These are phyloP conservation scores for Geotrichum fermentans DNA, from an alignment of 1,139 yeast species.

Conservation along the genomic window DNA sequence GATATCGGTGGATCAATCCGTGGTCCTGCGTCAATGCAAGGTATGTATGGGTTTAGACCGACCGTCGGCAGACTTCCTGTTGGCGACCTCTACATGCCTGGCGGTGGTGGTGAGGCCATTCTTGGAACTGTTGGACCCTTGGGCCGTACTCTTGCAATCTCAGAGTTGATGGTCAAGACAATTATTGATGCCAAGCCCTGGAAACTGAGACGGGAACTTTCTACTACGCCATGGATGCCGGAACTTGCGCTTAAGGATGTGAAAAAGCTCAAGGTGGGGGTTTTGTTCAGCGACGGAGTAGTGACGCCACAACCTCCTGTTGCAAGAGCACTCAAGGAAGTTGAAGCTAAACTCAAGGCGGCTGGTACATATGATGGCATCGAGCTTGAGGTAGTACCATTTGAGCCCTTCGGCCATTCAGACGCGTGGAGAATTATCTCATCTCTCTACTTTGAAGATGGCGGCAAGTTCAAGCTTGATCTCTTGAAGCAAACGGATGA, in stretches of 20 bases:
- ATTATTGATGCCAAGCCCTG: conserved; percentile 54
- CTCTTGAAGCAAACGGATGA: conserved; percentile 44
- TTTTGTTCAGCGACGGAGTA: conserved; percentile 37
- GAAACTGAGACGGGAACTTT: conserved; percentile 47
- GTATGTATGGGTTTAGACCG: conserved; percentile 64
- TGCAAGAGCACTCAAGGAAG: conserved; percentile 39
- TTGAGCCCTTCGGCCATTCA: conserved; percentile 41
- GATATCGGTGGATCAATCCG: conserved; percentile 80
- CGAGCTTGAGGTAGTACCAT: conserved; percentile 41
- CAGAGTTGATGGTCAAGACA: conserved; percentile 51
- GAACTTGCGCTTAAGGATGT: conserved; percentile 37
- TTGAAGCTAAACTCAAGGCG: conserved; percentile 33
- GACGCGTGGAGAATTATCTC: conserved; percentile 40
- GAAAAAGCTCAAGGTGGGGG: conserved; percentile 35
- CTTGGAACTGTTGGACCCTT: conserved; percentile 48
- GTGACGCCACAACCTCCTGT: conserved; percentile 51
- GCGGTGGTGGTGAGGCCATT: conserved; percentile 46
- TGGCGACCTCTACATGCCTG: conserved; percentile 43
- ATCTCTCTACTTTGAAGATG: conserved; percentile 47
- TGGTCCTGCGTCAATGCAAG: conserved; percentile 69
- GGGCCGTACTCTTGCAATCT: conserved; percentile 50
- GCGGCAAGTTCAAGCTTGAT: conserved; percentile 40
- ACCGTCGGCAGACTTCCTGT: conserved; percentile 48
- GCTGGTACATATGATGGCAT: conserved; percentile 36
- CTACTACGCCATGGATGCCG: conserved; percentile 49